A percentile compares a stretch with the other conserved stretches of the same genome.
Conservation (phyloP, 2,329 filamentous ascomycete genomes). For the Dactylonectria macrodidyma region DNA sequence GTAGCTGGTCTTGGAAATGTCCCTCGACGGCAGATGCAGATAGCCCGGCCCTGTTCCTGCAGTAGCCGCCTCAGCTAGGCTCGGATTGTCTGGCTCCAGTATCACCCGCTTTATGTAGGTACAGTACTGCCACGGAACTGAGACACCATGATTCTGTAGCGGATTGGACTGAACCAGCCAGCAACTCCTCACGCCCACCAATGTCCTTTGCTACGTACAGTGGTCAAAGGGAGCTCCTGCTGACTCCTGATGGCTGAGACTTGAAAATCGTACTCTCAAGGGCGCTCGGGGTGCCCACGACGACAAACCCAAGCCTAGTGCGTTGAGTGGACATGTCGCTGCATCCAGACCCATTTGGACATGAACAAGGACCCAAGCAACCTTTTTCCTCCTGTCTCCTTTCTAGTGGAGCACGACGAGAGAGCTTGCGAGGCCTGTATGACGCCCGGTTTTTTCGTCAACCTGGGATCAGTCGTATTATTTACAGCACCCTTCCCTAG, state of each 20-base stretch:
- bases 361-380: conserved; percentile 30
- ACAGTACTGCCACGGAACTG: neutral
- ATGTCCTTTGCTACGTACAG: too few species aligned
- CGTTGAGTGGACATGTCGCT: conserved; percentile 30
- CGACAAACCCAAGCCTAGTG: conserved; percentile 5
- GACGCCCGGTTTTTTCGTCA: conserved; percentile 30
- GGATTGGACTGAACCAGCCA: too few species aligned
- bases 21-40: conserved; percentile 34
- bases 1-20: conserved; percentile 24
- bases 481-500: conserved; percentile 14
- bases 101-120: conserved; percentile 26
- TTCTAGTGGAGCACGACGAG: conserved; percentile 16
- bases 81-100: conserved; percentile 32
- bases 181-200: too few species aligned
- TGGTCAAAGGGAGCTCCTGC: neutral
- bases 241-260: neutral
- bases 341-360: conserved; percentile 33
- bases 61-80: conserved; percentile 44
- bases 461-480: conserved; percentile 18
- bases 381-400: conserved; percentile 24
- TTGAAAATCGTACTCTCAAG: neutral
- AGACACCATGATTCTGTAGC: neutral
- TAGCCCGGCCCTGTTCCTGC: conserved; percentile 44
- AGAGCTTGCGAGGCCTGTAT: conserved; percentile 14
- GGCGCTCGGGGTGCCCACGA: neutral